A percentile compares a stretch with the other conserved stretches of the same genome.
Evolutionary conservation across 768 basidiomycete genomes (phyloP).

Genomic region (Pleurotus eryngii): DNA sequence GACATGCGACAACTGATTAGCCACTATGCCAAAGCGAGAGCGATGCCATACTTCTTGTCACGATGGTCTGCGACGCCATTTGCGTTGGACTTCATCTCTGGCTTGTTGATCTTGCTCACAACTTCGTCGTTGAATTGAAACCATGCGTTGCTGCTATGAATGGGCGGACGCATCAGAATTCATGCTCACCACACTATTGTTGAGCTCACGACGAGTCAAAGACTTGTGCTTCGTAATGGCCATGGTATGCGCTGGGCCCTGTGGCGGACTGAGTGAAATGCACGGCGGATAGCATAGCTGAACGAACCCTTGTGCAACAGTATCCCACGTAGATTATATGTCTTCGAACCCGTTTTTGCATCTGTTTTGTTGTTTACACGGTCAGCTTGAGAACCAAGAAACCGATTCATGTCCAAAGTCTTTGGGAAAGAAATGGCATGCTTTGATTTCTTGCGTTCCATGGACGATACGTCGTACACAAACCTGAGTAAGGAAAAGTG

Average conservation of each 20-base stretch:
- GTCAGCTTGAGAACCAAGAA: slow-evolving; percentile 36
- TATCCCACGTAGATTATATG: slow-evolving; percentile 85
- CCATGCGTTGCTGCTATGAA: slow-evolving; percentile 65
- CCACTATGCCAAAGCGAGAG: slow-evolving; percentile 2
- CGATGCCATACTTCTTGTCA: slow-evolving; percentile 15
- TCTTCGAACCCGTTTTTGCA: slow-evolving; percentile 17
- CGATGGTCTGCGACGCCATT: slow-evolving; percentile 22
- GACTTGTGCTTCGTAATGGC: slow-evolving; percentile 86
- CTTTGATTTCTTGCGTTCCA: slow-evolving; percentile 87
- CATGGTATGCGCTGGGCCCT: slow-evolving; percentile 78
- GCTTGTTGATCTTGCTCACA: slow-evolving; percentile 60
- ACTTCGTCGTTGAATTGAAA: slow-evolving; percentile 91
- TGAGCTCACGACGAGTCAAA: slow-evolving; percentile 61
- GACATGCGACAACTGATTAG: slow-evolving; percentile 7
- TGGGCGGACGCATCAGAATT: not conserved
- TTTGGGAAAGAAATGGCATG: slow-evolving; percentile 76
- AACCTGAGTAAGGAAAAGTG: slow-evolving; percentile 95
- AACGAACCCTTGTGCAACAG: slow-evolving; percentile 75
- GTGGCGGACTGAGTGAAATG: not conserved
- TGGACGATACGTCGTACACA: slow-evolving; percentile 73
- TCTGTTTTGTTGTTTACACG: slow-evolving; percentile 8
- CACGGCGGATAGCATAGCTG: not conserved
- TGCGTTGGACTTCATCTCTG: slow-evolving; percentile 41
- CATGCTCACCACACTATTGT: not conserved
- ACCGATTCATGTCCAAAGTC: slow-evolving; percentile 68